A percentile compares a stretch with the other conserved stretches of the same genome.
Evolutionary conservation across 208 protist genomes (phyloP).

Genomic region (Trypanosomatidae sp.): DNA sequence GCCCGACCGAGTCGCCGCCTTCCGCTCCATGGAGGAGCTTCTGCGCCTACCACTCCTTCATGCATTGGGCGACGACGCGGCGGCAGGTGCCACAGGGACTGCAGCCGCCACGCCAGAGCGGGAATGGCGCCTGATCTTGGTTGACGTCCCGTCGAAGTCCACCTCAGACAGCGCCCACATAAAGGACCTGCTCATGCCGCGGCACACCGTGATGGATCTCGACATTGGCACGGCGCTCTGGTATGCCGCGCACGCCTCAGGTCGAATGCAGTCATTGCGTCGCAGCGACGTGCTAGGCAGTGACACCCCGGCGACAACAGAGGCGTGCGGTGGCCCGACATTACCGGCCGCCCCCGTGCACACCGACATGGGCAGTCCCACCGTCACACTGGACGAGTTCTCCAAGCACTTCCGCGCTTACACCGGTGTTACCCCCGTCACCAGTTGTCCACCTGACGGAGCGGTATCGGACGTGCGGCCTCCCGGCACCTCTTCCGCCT

Average conservation of each 20-base stretch:
- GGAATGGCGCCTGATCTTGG: conserved; percentile 86
- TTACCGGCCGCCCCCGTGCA: background rate
- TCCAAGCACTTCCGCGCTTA: conserved; percentile 46
- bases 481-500: background rate
- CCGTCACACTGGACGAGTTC: conserved; percentile 29
- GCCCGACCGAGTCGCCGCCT: conserved; percentile 82
- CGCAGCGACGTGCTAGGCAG: conserved; percentile 29
- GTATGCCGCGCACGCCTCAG: conserved; percentile 86
- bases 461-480: background rate
- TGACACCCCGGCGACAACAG: background rate
- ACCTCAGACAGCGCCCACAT: conserved; percentile 46
- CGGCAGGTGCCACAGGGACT: background rate
- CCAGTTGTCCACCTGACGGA: background rate
- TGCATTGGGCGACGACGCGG: conserved; percentile 13
- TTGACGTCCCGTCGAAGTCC: conserved; percentile 72
- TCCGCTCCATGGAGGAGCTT: conserved; percentile 80
- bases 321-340: background rate
- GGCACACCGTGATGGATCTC: conserved; percentile 94
- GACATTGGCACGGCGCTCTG: conserved; percentile 96
- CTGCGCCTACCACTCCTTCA: conserved; percentile 55
- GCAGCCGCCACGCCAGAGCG: conserved; percentile 30
- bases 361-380: background rate
- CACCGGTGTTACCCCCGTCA: conserved; percentile 1
- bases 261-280: conserved; percentile 73
- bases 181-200: conserved; percentile 71